Percentiles rank a stretch among this genome's conserved stretches.
Conservation (phyloP, 345 rosid species). For the Orychophragmus violaceus region DNA sequence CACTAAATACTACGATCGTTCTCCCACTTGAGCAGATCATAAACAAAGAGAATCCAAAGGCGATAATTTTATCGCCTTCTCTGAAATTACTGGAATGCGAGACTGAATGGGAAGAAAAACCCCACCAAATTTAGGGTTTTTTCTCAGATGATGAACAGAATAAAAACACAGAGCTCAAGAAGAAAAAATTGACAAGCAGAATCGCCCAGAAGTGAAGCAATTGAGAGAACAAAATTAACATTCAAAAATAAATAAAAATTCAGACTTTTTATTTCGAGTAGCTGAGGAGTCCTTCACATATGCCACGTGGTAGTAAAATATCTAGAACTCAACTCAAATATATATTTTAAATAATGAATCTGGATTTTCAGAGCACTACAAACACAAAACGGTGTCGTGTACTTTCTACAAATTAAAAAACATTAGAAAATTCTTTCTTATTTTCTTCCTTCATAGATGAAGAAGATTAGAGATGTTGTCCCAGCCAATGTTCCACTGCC, state of each 20-base stretch:
- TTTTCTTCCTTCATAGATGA: conserved; percentile 57
- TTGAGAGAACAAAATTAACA: background rate
- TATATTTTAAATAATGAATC: no score
- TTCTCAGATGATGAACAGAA: background rate
- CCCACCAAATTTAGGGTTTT: conserved; percentile 11
- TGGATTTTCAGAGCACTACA: no score
- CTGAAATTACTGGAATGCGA: background rate
- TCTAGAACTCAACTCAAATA: no score
- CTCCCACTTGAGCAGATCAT: conserved; percentile 30
- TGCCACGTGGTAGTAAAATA: no score
- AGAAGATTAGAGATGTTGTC: conserved; percentile 87
- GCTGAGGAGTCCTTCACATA: no score
- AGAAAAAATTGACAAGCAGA: background rate
- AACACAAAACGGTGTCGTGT: background rate
- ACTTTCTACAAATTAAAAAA: background rate
- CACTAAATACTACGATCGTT: conserved; percentile 18
- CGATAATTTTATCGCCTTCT: conserved; percentile 15
- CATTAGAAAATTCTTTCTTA: background rate
- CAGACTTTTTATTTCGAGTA: background rate
- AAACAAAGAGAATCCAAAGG: background rate
- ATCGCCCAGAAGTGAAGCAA: background rate
- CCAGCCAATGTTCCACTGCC: conserved; percentile 81
- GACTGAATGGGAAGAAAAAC: background rate
- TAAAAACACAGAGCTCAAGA: background rate
- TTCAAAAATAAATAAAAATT: background rate